Evolutionary conservation across 2,329 filamentous ascomycete genomes (phyloP).

Genomic region (Ophiostoma ulmi): DNA sequence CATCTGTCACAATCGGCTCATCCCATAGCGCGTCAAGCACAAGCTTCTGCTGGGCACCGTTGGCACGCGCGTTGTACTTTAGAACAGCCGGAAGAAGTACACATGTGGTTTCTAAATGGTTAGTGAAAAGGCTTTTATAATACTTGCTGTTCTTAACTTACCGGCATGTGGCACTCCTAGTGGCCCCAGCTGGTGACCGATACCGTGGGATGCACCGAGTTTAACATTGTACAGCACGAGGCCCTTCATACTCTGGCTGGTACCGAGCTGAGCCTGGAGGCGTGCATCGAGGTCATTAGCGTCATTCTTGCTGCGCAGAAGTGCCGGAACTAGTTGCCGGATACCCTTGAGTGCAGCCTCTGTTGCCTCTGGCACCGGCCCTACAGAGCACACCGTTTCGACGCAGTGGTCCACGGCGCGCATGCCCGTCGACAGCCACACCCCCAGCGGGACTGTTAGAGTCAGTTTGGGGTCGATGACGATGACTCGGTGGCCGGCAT

Average conservation of each 20-base stretch:
- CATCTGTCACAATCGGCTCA: not conserved
- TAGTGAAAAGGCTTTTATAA: not conserved
- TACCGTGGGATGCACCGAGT: constrained; percentile 38
- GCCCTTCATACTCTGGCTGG: constrained; percentile 44
- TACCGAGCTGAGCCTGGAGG: constrained; percentile 42
- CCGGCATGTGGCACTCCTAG: constrained; percentile 35
- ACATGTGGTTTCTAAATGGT: not conserved
- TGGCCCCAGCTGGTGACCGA: constrained; percentile 40
- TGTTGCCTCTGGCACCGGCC: constrained; percentile 35
- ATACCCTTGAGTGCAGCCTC: constrained; percentile 35
- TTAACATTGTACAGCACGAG: constrained; percentile 37
- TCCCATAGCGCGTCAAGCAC: not conserved
- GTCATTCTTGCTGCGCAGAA: constrained; percentile 29
- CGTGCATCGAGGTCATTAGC: constrained; percentile 35
- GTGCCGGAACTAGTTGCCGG: constrained; percentile 37
- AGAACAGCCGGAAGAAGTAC: not conserved
- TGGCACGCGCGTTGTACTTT: not conserved
- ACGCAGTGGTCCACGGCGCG: constrained; percentile 2
- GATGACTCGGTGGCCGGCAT: constrained; percentile 42
- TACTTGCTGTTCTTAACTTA: constrained; percentile 35
- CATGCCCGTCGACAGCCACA: constrained; percentile 1
- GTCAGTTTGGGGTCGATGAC: constrained; percentile 48
- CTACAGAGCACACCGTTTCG: constrained; percentile 42
- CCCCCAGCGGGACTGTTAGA: constrained; percentile 39
- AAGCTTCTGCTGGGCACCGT: not conserved